phyloP scores from a whole-genome alignment of 2,329 filamentous ascomycete species.

The Pseudocercospora fijiensis region DNA sequence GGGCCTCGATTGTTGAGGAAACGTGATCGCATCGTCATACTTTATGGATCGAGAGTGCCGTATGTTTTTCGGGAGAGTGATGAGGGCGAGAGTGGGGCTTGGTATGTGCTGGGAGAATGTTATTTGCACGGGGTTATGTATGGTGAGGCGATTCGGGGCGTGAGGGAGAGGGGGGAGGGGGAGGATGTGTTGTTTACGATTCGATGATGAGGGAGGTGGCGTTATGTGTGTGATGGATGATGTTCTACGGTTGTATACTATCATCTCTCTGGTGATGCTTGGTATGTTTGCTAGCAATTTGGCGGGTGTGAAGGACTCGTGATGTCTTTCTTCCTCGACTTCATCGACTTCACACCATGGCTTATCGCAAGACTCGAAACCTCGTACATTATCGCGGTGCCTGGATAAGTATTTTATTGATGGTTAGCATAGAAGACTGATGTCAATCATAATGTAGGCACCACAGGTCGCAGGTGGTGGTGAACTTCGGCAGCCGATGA shows the following conservation, averaged over 20 bases:
- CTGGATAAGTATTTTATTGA: no score
- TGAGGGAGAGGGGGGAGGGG: not conserved
- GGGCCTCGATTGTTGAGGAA: not conserved
- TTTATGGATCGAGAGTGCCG: not conserved
- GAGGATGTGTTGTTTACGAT: not conserved
- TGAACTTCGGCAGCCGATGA: no score
- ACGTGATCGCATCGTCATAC: not conserved
- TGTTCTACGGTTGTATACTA: no score
- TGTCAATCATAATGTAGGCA: no score
- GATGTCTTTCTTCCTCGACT: no score
- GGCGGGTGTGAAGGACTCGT: no score
- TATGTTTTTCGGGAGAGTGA: not conserved
- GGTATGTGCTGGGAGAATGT: not conserved
- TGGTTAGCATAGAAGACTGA: no score
- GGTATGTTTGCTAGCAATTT: not conserved
- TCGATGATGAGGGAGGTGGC: no score
- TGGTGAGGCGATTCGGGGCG: not conserved
- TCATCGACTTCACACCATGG: not conserved
- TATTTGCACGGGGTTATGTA: not conserved
- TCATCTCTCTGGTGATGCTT: not conserved
- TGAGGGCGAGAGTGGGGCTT: not conserved
- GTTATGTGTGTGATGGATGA: no score
- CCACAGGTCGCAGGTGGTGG: no score
- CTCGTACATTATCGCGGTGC: no score
- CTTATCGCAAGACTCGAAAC: no score